These are phyloP conservation scores for Globisporangium barbulae DNA, from an alignment of 352 stramenopile species.

Conservation along the genomic window DNA sequence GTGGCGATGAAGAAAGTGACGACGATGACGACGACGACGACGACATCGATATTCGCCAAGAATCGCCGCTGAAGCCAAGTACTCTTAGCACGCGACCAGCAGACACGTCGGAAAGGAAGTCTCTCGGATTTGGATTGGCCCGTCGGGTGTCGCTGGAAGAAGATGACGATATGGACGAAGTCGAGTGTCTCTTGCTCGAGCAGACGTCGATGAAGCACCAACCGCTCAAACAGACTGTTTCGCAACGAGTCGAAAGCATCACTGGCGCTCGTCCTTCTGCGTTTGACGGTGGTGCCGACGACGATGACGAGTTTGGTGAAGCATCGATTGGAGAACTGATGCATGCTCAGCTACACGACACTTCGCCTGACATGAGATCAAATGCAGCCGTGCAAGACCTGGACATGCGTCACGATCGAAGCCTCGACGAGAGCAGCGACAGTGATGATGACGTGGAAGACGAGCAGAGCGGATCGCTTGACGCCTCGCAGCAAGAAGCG, in stretches of 20 bases:
- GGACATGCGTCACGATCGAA: background rate
- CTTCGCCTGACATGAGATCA: background rate
- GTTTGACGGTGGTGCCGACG: background rate
- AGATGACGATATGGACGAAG: conserved; percentile 36
- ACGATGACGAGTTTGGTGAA: conserved; percentile 8
- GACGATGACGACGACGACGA: conserved; percentile 4
- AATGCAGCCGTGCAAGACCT: background rate
- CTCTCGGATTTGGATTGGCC: background rate
- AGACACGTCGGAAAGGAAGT: background rate
- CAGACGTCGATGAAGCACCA: conserved; percentile 7
- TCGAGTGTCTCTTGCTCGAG: conserved; percentile 21
- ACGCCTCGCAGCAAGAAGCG: background rate
- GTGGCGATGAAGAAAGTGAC: conserved; percentile 2
- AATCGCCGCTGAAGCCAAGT: background rate
- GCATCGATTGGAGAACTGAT: background rate
- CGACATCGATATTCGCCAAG: background rate
- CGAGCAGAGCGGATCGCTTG: background rate
- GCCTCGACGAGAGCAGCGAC: background rate
- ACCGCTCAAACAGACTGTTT: no score
- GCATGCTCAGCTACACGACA: background rate
- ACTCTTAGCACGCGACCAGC: background rate
- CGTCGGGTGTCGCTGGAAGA: conserved; percentile 4
- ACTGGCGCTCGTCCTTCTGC: background rate
- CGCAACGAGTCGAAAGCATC: background rate
- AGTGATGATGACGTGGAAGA: background rate